phyloP scores from a whole-genome alignment of 495 filamentous ascomycete genomes.

The Achaetomiella virescens region DNA sequence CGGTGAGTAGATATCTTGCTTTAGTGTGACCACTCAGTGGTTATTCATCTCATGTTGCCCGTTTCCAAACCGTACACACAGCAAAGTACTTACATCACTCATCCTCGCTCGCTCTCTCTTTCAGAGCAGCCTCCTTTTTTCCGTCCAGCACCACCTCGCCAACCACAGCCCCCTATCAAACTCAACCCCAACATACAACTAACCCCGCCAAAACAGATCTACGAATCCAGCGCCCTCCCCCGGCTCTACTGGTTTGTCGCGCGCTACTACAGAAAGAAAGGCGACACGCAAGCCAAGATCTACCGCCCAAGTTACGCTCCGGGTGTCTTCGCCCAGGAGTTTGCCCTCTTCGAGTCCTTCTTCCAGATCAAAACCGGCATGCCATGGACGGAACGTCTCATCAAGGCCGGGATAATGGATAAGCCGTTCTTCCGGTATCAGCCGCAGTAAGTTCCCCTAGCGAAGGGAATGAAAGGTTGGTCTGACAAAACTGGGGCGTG shows the following conservation, averaged over 20 bases:
- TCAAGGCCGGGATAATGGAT: slow-evolving; percentile 7
- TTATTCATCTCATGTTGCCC: not conserved
- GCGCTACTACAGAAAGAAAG: slow-evolving; percentile 30
- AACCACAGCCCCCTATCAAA: not conserved
- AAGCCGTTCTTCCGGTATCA: slow-evolving; percentile 27
- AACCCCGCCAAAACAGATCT: slow-evolving; percentile 29
- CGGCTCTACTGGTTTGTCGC: slow-evolving; percentile 37
- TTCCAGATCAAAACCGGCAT: slow-evolving; percentile 52
- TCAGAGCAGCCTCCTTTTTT: not conserved
- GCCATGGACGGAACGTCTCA: slow-evolving; percentile 48
- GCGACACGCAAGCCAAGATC: slow-evolving; percentile 20
- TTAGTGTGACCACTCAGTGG: not conserved
- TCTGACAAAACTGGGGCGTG: not conserved
- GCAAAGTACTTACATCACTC: not conserved
- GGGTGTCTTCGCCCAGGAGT: slow-evolving; percentile 30
- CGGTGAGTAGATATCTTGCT: slow-evolving; percentile 21
- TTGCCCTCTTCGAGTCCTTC: slow-evolving; percentile 45
- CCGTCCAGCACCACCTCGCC: not conserved
- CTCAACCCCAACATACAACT: not conserved
- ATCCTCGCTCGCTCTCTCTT: not conserved
- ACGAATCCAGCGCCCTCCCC: slow-evolving; percentile 42
- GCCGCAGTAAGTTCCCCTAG: slow-evolving; percentile 30
- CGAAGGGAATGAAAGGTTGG: not conserved
- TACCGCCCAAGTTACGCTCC: slow-evolving; percentile 21
- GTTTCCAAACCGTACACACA: not conserved